Base-by-base conservation (phyloP, 208 protist genomes). In the Porcisia hertigi region DNA sequence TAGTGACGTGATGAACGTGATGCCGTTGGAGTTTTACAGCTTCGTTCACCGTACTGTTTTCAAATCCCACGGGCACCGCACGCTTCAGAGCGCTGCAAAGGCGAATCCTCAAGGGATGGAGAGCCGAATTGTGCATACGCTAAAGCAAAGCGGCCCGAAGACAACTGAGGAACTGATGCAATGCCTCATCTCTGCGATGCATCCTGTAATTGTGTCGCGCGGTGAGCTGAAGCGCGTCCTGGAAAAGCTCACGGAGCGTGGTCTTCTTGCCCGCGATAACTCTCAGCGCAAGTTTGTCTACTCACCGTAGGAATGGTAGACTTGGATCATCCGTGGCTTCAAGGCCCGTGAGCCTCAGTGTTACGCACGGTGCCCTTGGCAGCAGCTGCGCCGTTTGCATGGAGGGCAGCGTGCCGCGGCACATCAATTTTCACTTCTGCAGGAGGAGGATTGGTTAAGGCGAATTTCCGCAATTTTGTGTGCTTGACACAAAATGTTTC, bases 221-320 rank as follows among this genome's bases (percentile, higher is more conserved):
- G 55, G 73, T 41, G 81, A 90, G 52, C 57, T 95, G 73, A 95
- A 95, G 78, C 67, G 63, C 0, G 71, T 76, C 0, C 74, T 95
- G 53, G 91, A 95, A 60, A 86, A 85, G 65, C 85, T 95, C 23
- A 87, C 92, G 57, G 81, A 88, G 69, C 83, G 91, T 45, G 84
- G 80, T 1, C 80, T 88, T 49, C 57, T 93, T 69, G 60, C 53
- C 4, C 88, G 91, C 52, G 86, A 88, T 54, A 81, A 75, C 36
- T 43, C 71, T 0, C 34, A 55, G 6, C 54, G 70, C 39, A 71
- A 52, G 49, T 79, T 81, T 70, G 45, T 34, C 30, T 82, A 70
- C 79, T 69, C 86, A 60, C 82, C 83, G 41, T 94, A 71, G 45
- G 47, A 57, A 25, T 43, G 18, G 62, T 49, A n/a, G 20, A 18